These are phyloP conservation scores for Cyclanthera cordifolia DNA, from an alignment of 306 rosid genomes.

Conservation along the genomic window DNA sequence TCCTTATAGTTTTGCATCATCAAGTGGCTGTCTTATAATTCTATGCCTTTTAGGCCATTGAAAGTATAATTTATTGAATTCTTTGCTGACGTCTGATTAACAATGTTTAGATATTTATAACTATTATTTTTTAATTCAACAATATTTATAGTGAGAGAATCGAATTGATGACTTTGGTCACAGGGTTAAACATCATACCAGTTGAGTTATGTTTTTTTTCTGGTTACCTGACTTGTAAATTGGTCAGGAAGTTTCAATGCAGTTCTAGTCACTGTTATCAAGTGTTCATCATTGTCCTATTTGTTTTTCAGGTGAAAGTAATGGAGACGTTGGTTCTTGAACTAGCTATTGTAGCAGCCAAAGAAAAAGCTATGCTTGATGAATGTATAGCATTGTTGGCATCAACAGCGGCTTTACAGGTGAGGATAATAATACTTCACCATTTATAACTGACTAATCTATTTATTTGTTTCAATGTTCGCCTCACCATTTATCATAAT, in stretches of 20 bases:
- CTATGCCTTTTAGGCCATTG: not conserved
- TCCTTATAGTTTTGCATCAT: not conserved
- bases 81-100: not conserved
- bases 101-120: not conserved
- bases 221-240: too few species aligned
- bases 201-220: too few species aligned
- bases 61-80: not conserved
- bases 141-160: too few species aligned
- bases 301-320: slow-evolving; percentile 49
- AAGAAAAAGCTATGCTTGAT: slow-evolving; percentile 75
- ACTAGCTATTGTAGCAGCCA: slow-evolving; percentile 62
- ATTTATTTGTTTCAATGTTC: too few species aligned
- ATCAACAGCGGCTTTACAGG: slow-evolving; percentile 81
- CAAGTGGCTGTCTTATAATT: not conserved
- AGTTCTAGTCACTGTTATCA: too few species aligned
- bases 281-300: slow-evolving; percentile 9
- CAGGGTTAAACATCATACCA: too few species aligned
- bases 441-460: not conserved
- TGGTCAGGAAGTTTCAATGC: too few species aligned
- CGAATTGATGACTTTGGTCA: too few species aligned
- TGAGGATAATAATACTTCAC: slow-evolving; percentile 18
- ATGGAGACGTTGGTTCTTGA: slow-evolving; percentile 59
- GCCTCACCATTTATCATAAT: too few species aligned
- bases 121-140: too few species aligned
- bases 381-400: slow-evolving; percentile 68